Evolutionary conservation across 2,329 filamentous ascomycete genomes (phyloP).

Genomic region (Gyromitra esculenta): DNA sequence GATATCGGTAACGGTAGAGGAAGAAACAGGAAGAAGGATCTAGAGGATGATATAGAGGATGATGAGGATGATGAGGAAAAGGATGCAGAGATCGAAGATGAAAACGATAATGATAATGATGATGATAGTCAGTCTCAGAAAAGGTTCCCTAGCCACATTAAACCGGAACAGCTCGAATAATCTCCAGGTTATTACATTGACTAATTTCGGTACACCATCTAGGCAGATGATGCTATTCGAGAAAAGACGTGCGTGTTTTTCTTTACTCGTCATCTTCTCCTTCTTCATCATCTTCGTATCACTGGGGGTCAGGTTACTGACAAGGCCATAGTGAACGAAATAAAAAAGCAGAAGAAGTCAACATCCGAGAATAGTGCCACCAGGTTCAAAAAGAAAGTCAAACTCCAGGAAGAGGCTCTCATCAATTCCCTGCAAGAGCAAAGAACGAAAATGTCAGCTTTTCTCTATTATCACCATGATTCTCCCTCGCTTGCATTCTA

Average conservation of each 20-base stretch:
- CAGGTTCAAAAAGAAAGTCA: slow-evolving; percentile 43
- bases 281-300: background rate
- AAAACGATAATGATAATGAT: slow-evolving; percentile 1
- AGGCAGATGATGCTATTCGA: slow-evolving; percentile 48
- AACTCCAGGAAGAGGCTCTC: slow-evolving; percentile 30
- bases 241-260: slow-evolving; percentile 25
- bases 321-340: slow-evolving; percentile 37
- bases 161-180: background rate
- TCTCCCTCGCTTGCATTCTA: background rate
- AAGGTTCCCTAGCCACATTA: slow-evolving; percentile 17
- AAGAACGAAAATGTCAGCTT: slow-evolving; percentile 36
- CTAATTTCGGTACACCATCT: background rate
- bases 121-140: slow-evolving; percentile 32
- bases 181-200: background rate
- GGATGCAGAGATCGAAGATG: background rate
- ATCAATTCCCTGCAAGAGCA: slow-evolving; percentile 34
- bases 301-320: background rate
- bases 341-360: slow-evolving; percentile 49
- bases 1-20: background rate
- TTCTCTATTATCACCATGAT: background rate
- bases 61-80: background rate
- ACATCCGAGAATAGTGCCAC: slow-evolving; percentile 16
- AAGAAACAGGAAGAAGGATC: background rate
- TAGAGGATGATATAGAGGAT: background rate
- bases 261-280: background rate